Evolutionary conservation across 805 yeast genomes (phyloP).

Genomic region (Clavispora fructus): DNA sequence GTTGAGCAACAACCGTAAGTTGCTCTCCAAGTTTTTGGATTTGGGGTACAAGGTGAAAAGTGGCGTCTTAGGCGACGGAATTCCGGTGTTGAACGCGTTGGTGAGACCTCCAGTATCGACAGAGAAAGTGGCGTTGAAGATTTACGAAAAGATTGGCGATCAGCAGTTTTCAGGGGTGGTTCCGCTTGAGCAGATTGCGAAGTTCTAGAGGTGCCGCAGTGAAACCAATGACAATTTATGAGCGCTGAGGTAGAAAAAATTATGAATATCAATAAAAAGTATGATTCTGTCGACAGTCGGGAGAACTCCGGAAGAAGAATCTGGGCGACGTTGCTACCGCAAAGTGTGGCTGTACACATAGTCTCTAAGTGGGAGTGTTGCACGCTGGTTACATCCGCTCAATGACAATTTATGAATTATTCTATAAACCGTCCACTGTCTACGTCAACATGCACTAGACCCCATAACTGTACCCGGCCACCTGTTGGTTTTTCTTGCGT

Average conservation of each 20-base stretch:
- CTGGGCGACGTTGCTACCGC: too few species aligned
- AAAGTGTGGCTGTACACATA: too few species aligned
- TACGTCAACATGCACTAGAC: constrained; percentile 2
- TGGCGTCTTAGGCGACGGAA: constrained; percentile 31
- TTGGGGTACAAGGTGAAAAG: constrained; percentile 41
- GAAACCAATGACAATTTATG: neutral
- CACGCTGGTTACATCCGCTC: too few species aligned
- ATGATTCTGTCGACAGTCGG: too few species aligned
- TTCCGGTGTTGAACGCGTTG: constrained; percentile 26
- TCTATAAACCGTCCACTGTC: neutral
- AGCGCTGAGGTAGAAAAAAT: neutral
- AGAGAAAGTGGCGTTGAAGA: constrained; percentile 58
- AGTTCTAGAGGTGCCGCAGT: neutral
- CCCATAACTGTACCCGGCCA: constrained; percentile 11
- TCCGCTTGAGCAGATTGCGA: constrained; percentile 40
- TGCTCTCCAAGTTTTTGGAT: constrained; percentile 40
- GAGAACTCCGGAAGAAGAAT: too few species aligned
- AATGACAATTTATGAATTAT: neutral
- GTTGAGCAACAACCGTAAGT: constrained; percentile 31
- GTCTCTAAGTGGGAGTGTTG: too few species aligned
- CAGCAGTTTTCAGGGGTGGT: constrained; percentile 52
- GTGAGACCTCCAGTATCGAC: constrained; percentile 63
- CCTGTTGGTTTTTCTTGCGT: constrained; percentile 17
- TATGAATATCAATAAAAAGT: too few species aligned
- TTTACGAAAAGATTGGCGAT: constrained; percentile 52